A percentile compares a stretch with the other conserved stretches of the same genome.
phyloP scores from a whole-genome alignment of 768 basidiomycete species.

The Dacryopinax primogenitus region DNA sequence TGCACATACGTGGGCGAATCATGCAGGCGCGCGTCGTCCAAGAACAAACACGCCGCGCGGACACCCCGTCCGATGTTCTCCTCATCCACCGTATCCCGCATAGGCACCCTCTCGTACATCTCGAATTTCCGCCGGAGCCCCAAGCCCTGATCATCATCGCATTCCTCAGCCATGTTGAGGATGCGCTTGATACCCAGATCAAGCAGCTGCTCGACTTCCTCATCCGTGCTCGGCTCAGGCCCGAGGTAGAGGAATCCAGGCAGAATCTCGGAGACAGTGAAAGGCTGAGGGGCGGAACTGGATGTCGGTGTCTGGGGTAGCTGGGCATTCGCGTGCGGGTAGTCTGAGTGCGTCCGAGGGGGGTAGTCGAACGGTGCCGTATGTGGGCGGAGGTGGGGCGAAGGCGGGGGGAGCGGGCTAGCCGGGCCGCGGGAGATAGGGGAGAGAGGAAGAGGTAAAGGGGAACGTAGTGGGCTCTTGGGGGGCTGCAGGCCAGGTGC shows the following conservation, averaged over 20 bases:
- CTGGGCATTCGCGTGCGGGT: slow-evolving; percentile 17
- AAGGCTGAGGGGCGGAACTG: slow-evolving; percentile 26
- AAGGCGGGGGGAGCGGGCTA: slow-evolving; percentile 41
- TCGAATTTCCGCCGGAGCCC: slow-evolving; percentile 59
- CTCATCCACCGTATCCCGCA: slow-evolving; percentile 93
- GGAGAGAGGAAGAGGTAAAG: slow-evolving; percentile 31
- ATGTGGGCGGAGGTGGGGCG: slow-evolving; percentile 30
- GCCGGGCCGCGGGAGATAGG: slow-evolving; percentile 22
- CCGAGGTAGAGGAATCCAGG: slow-evolving; percentile 86
- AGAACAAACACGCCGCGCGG: slow-evolving; percentile 68
- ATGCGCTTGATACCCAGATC: slow-evolving; percentile 72
- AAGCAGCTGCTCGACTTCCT: slow-evolving; percentile 64
- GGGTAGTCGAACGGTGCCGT: slow-evolving; percentile 29
- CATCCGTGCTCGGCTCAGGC: slow-evolving; percentile 62
- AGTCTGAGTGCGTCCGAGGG: slow-evolving; percentile 37
- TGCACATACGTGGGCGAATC: slow-evolving; percentile 87
- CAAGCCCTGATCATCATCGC: slow-evolving; percentile 70
- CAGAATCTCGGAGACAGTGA: slow-evolving; percentile 80
- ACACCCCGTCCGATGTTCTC: slow-evolving; percentile 72
- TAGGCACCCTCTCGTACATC: slow-evolving; percentile 72
- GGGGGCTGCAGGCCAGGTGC: slow-evolving; percentile 31
- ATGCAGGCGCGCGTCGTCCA: slow-evolving; percentile 85
- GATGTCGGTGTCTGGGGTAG: slow-evolving; percentile 1
- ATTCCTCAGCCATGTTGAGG: slow-evolving; percentile 83
- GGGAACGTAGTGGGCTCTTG: slow-evolving; percentile 46